Evolutionary conservation across 2,329 filamentous ascomycete genomes (phyloP).

Genomic region (Amphichorda felina): DNA sequence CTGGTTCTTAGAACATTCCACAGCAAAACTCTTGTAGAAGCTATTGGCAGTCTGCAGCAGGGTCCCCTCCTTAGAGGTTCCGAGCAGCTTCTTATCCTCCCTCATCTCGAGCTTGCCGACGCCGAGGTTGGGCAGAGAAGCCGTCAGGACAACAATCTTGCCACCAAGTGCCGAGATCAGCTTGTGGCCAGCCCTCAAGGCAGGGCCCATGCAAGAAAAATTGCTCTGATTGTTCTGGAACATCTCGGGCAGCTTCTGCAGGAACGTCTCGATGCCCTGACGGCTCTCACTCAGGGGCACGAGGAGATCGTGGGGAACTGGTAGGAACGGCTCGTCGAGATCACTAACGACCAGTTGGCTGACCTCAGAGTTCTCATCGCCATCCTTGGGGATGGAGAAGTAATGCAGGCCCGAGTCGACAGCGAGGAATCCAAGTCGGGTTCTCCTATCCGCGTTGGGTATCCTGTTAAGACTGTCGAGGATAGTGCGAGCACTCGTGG

Average conservation of each 20-base stretch:
- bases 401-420: slow-evolving; percentile 93
- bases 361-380: slow-evolving; percentile 72
- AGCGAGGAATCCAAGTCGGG: slow-evolving; percentile 86
- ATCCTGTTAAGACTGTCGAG: slow-evolving; percentile 91
- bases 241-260: slow-evolving; percentile 87
- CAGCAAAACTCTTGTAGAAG: slow-evolving; percentile 98
- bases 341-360: slow-evolving; percentile 92
- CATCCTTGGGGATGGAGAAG: slow-evolving; percentile 86
- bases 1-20: slow-evolving; percentile 97
- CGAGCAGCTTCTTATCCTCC: slow-evolving; percentile 91
- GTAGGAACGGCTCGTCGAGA: slow-evolving; percentile 90
- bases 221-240: slow-evolving; percentile 89
- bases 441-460: slow-evolving; percentile 92
- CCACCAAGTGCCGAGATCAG: slow-evolving; percentile 89
- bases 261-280: slow-evolving; percentile 81
- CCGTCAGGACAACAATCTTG: slow-evolving; percentile 85
- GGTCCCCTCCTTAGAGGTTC: slow-evolving; percentile 81
- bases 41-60: slow-evolving; percentile 86
- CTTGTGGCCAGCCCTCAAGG: slow-evolving; percentile 86
- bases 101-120: slow-evolving; percentile 84
- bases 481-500: slow-evolving; percentile 86
- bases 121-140: slow-evolving; percentile 81
- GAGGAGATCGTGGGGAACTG: slow-evolving; percentile 82
- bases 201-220: slow-evolving; percentile 89
- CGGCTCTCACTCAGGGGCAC: slow-evolving; percentile 83